Conservation (phyloP, 2,329 filamentous ascomycete species). For the Cercospora sp. region DNA sequence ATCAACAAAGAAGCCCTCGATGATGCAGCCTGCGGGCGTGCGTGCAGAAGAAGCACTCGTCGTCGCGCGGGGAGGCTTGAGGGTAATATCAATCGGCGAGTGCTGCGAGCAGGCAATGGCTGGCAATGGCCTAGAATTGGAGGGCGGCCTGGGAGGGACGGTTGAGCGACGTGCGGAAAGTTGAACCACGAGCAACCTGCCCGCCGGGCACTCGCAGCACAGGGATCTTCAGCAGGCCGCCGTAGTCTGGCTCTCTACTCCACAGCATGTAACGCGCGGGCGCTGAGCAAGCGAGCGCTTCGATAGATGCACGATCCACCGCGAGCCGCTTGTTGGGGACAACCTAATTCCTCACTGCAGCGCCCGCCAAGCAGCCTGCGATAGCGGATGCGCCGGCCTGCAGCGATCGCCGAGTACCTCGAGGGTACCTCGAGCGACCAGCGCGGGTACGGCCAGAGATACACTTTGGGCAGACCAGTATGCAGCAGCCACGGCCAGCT, state of each 20-base stretch:
- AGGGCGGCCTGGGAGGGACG: not conserved
- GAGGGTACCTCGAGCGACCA: slow-evolving; percentile 13
- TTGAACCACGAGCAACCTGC: not conserved
- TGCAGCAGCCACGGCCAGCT: not conserved
- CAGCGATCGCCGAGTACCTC: slow-evolving; percentile 15
- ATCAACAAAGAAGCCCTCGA: slow-evolving; percentile 11
- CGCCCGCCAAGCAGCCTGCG: slow-evolving; percentile 20
- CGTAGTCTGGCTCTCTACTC: slow-evolving; percentile 16
- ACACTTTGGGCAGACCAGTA: not conserved
- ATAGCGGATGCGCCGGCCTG: slow-evolving; percentile 28
- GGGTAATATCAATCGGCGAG: slow-evolving; percentile 2
- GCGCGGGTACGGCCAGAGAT: not conserved
- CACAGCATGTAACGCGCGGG: slow-evolving; percentile 16
- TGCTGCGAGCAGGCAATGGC: not conserved
- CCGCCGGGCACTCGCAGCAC: not conserved
- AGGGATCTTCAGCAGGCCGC: not conserved
- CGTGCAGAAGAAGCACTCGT: not conserved
- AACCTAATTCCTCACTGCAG: slow-evolving; percentile 18
- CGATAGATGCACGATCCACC: slow-evolving; percentile 21
- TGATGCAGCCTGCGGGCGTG: not conserved
- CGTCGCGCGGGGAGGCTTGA: not conserved
- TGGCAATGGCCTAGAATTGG: slow-evolving; percentile 15
- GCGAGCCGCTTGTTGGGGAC: slow-evolving; percentile 24
- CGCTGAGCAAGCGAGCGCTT: slow-evolving; percentile 21
- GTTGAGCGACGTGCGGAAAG: slow-evolving; percentile 19